Evolutionary conservation across 176 grass and related monocot genomes (phyloP), one percentile per base, ranked within the genome.

Genomic region (Musa itinerans): DNA sequence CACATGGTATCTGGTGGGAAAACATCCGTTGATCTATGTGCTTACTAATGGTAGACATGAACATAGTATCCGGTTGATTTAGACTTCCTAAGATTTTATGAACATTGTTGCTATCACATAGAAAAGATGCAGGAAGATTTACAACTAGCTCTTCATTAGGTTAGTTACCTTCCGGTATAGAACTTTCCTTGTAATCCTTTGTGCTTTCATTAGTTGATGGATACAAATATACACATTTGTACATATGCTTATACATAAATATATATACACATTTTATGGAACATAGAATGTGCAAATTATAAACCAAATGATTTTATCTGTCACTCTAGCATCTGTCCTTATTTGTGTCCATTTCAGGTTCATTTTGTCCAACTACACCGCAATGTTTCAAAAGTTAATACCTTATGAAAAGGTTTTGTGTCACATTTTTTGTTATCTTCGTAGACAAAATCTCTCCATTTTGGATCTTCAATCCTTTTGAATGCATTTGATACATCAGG

Each of bases 291-390:
- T n/a, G 63, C 23, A 65, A 26, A 24, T 25, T 65, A 14, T 65
- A 65, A 63, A 65, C 22, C 26, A 65, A 26, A 3, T 65, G 2
- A 11, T 50, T 67, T 69, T 74, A 53, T 81, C 65, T 15, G 69
- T 65, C 15, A 63, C 62, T 10, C 66, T 76, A 57, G 52, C 66
- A 27, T 70, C 62, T 27, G 72, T 86, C 51, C 58, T 56, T 50
- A 75, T 82, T 68, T 88, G 11, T 74, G 76, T 79, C 80, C 15
- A 57, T 86, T 76, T 78, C 77, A 98, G 94, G 88, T 98, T 98
- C 83, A 80, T 89, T 81, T 81, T 98, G 75, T 93, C 88, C 53
- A 93, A 89, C 64, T 98, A 98, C 84, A 86, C 93, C 81, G 64
- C 88, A 22, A 82, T 98, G 66, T 98, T 98, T 75, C 80, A 74